phyloP scores from a whole-genome alignment of 1,284 basidiomycete genomes.

The Spongispora temasekensis region DNA sequence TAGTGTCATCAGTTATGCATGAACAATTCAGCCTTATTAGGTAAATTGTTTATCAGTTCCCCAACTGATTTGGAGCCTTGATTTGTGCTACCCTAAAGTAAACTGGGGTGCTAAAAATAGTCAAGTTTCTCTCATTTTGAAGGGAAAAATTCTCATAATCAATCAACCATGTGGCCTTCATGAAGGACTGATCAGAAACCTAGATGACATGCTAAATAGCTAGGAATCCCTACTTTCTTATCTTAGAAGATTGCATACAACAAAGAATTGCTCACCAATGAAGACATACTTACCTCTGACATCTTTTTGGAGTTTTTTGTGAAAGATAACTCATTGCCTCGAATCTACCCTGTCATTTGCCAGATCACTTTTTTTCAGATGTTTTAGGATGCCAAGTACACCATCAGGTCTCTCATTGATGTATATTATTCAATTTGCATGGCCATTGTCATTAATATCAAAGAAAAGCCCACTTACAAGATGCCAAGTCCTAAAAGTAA shows the following conservation, averaged over 20 bases:
- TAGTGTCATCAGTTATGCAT: not conserved
- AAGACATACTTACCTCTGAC: not conserved
- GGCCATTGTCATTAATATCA: too few relatives aligned
- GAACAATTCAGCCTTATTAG: not conserved
- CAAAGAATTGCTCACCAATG: not conserved
- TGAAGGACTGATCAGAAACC: not conserved
- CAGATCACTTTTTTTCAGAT: too few relatives aligned
- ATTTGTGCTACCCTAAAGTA: not conserved
- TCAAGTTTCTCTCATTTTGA: not conserved
- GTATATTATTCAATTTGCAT: too few relatives aligned
- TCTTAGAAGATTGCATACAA: not conserved
- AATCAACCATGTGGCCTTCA: not conserved
- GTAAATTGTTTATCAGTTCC: not conserved
- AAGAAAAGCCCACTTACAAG: too few relatives aligned
- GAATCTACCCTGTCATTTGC: too few relatives aligned
- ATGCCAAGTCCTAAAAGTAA: too few relatives aligned
- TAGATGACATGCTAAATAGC: not conserved
- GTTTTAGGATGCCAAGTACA: too few relatives aligned
- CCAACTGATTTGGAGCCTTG: not conserved
- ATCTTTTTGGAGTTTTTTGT: not conserved
- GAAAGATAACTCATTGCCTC: too few relatives aligned
- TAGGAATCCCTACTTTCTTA: not conserved
- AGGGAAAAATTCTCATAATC: not conserved
- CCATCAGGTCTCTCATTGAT: too few relatives aligned
- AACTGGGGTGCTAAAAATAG: not conserved